Base-by-base conservation (phyloP, 1,284 basidiomycete species). In the Ceratorhiza oryzae-sativae region DNA sequence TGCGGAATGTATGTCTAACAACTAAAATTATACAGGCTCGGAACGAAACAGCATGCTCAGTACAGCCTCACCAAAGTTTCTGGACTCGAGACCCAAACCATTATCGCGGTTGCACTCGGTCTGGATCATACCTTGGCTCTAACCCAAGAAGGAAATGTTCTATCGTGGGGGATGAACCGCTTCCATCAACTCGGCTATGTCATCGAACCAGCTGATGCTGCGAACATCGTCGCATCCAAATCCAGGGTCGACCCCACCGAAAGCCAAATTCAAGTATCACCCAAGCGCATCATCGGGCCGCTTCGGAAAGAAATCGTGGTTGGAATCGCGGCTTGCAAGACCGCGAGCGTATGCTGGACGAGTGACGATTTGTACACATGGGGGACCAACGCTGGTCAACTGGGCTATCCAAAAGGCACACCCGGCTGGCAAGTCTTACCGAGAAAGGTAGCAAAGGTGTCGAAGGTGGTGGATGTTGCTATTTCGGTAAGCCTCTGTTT, bases 101-200 rank as follows among this genome's bases (percentile, higher is more conserved):
- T 86, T 46, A 83, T 84, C 1, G 83, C 87, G 2, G 86, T 98
- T 53, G 94, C 95, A 0, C 84, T 96, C 1, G 97, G 93, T 1
- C 95, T 95, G 78, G 97, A 99, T 77, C 97, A 99, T 79, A 97
- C 96, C 0, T 86, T 98, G 23, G 91, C 90, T 0, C 83, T 98
- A 45, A 95, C 94, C 0, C 85, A 84, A 9, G 79, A 85, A 0
- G 96, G 97, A 3, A 92, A 94, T 76, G 87, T 98, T 8, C 87
- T 91, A 58, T 94, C 91, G 4, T 99, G 95, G 90, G 97, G 97
- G 3, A 81, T 93, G 51, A 97, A 97, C 76, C 86, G 92, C 9
- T 96, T 94, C 78, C 84, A 87, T 0, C 94, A 97, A 79, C 84
- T 99, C 0, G 97, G 97, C 6, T 99, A 98, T 77, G 82, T 87